Evolutionary conservation across 192 early-diverging fungal species (phyloP).

Genomic region (Backusella tuberculispora): DNA sequence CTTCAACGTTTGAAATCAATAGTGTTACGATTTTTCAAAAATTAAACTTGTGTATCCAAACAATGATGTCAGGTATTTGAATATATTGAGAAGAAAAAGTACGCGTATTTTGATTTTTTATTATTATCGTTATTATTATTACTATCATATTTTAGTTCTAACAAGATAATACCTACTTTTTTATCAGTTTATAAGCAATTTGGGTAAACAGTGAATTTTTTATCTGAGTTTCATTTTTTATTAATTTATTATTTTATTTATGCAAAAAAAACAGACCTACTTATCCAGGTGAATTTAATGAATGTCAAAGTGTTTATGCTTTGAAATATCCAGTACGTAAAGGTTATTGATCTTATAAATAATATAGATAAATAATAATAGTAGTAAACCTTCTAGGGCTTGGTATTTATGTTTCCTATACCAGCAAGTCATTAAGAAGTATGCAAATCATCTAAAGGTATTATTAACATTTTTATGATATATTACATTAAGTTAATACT

Average conservation of each 20-base stretch:
- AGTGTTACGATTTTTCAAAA: constrained; percentile 57
- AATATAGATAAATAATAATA: neutral
- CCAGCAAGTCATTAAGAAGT: constrained; percentile 56
- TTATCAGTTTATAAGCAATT: constrained; percentile 68
- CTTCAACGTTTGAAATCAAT: constrained; percentile 47
- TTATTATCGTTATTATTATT: neutral
- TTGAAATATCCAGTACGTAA: constrained; percentile 69
- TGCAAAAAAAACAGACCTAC: constrained; percentile 45
- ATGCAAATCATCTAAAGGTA: constrained; percentile 52
- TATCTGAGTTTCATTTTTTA: neutral
- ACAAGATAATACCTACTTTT: constrained; percentile 66
- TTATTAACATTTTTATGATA: neutral
- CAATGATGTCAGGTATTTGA: constrained; percentile 6
- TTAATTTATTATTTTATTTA: neutral
- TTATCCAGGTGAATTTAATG: constrained; percentile 65
- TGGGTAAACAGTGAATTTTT: constrained; percentile 49
- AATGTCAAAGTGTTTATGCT: constrained; percentile 54
- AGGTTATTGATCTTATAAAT: neutral
- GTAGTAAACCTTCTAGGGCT: constrained; percentile 47
- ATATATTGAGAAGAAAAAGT: constrained; percentile 12
- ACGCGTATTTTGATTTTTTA: neutral
- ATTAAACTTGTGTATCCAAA: constrained; percentile 22
- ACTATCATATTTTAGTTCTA: constrained; percentile 48
- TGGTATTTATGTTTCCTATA: constrained; percentile 74
- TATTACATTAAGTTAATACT: neutral